Evolutionary conservation across 106 monocot genomes (phyloP).

Genomic region (Alisma plantagoaquatica): DNA sequence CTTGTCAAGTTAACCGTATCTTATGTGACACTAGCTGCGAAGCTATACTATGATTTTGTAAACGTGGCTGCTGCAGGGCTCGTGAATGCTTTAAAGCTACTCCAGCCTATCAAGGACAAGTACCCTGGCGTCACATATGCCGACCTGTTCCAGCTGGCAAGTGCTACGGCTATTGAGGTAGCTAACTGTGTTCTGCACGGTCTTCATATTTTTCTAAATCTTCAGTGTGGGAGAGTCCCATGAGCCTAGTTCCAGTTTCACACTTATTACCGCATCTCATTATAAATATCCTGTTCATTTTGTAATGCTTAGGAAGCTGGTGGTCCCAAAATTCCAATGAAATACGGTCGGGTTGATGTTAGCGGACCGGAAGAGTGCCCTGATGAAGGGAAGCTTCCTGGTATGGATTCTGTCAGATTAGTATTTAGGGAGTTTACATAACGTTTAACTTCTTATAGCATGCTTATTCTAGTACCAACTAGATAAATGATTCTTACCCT

Average conservation of each 20-base stretch:
- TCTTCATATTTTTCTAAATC: no score
- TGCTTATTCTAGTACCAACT: no score
- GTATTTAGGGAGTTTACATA: no score
- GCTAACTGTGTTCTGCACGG: not conserved
- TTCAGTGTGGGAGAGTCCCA: no score
- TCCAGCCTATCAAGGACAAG: conserved; percentile 93
- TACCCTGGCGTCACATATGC: conserved; percentile 83
- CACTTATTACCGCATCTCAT: not conserved
- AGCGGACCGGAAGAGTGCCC: conserved; percentile 50
- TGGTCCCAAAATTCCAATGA: conserved; percentile 74
- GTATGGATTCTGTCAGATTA: conserved; percentile 17
- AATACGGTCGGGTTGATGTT: conserved; percentile 62
- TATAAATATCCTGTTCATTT: not conserved
- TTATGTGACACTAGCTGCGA: not conserved
- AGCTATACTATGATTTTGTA: not conserved
- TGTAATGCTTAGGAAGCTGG: conserved; percentile 51
- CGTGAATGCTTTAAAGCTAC: conserved; percentile 84
- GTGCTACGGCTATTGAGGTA: conserved; percentile 96
- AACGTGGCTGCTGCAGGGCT: conserved; percentile 43
- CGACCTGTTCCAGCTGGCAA: conserved; percentile 94
- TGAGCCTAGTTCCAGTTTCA: no score
- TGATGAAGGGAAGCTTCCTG: conserved; percentile 61
- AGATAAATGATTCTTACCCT: no score
- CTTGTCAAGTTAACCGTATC: not conserved
- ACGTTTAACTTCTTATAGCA: no score